Evolutionary conservation across 306 rosid species (phyloP).

Genomic region (Cucumis melo): DNA sequence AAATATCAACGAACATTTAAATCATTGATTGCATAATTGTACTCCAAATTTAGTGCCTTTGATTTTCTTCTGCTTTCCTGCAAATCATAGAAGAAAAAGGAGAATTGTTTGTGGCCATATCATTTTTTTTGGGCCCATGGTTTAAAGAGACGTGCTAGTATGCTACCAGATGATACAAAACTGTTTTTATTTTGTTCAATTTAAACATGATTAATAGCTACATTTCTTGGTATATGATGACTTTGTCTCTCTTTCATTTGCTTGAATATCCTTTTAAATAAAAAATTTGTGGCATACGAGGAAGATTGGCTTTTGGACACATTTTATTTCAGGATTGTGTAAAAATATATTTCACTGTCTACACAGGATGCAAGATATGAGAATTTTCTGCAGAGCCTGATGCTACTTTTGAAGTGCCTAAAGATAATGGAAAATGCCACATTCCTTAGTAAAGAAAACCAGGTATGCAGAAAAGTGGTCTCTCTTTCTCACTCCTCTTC

Average conservation of each 20-base stretch:
- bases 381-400: slow-evolving; percentile 34
- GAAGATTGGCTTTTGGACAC: neutral
- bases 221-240: neutral
- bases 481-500: neutral
- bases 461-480: slow-evolving; percentile 31
- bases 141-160: neutral
- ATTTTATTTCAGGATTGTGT: slow-evolving; percentile 46
- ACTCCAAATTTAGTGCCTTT: neutral
- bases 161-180: neutral
- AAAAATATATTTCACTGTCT: slow-evolving; percentile 23
- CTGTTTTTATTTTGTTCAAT: neutral
- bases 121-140: neutral
- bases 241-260: neutral
- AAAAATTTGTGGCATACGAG: neutral
- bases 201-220: neutral
- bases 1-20: neutral
- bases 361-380: slow-evolving; percentile 29
- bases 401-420: slow-evolving; percentile 60
- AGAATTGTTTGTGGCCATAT: neutral
- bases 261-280: neutral
- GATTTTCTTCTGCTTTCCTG: neutral
- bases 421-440: slow-evolving; percentile 99
- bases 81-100: neutral
- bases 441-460: slow-evolving; percentile 78
- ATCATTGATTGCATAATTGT: neutral